Evolutionary conservation across 78 protist genomes (phyloP), one percentile per base, ranked within the genome.

Genomic region (Dictyostelium citrinum): DNA sequence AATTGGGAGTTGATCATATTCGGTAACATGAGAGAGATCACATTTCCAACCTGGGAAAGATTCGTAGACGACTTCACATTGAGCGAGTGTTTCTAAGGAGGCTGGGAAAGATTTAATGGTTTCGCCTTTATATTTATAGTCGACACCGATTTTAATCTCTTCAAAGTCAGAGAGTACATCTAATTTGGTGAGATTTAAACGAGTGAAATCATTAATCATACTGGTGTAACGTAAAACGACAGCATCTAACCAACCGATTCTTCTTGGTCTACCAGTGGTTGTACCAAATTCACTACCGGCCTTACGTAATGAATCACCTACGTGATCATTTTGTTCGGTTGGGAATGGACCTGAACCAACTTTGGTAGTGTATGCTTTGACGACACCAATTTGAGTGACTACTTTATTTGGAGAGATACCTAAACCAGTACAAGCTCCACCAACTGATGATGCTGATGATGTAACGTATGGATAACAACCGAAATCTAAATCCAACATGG

Each of bases 391-490:
- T 60, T 96, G 95, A 41, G 90, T 55, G 1, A 90, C 84, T 11
- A 97, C 76, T 79, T 90, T 88, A 68, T 76, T 78, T 51, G 98
- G 99, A 12, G 99, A 94, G 33, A 97, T 80, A 76, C 98, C 98
- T n/a, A 91, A 49, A 68, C 91, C 99, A 31, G 98, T 97, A 77
- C 95, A 82, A 33, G 97, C 98, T 35, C 98, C 98, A 37, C 99
- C 99, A 20, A 90, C 96, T 2, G 96, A 86, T 33, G 98, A 79
- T n/a, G 82, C 93, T 0, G 98, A 96, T 14, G 99, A 97, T 4
- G 99, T 98, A 37, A 98, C 99, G 80, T 84, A 98, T 31, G 99
- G 99, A 61, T 97, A 98, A 14, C 99, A 97, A 61, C 98, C 99
- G 67, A 96, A 98, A 84, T 98, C 99, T 39, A 98, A 58, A 72